Percentiles rank a stretch among this genome's conserved stretches.
These are phyloP conservation scores for Monascus ruber DNA, from an alignment of 2,329 filamentous ascomycete species.

Conservation along the genomic window DNA sequence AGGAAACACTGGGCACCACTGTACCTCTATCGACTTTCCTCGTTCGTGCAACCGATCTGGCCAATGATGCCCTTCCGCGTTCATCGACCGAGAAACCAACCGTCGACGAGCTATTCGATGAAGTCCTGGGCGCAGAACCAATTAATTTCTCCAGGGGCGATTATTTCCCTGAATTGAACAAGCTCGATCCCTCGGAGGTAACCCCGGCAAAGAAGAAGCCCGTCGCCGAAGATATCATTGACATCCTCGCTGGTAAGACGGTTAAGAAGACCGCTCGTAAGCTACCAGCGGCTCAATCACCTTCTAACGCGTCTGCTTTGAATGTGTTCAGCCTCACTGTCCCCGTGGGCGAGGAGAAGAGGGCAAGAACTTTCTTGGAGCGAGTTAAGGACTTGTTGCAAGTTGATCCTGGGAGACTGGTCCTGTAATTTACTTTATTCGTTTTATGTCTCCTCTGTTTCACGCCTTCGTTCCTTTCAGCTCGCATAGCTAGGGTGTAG, in stretches of 20 bases:
- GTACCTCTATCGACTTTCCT: constrained; percentile 82
- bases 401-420: constrained; percentile 63
- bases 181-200: constrained; percentile 26
- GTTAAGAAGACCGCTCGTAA: constrained; percentile 19
- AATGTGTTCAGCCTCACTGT: constrained; percentile 79
- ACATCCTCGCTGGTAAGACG: constrained; percentile 54
- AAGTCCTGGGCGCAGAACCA: constrained; percentile 56
- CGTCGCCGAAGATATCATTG: constrained; percentile 65
- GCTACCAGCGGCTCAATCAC: constrained; percentile 17
- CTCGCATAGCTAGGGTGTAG: too few species aligned
- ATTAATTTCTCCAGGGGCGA: constrained; percentile 42
- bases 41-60: constrained; percentile 68
- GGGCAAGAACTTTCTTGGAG: constrained; percentile 72
- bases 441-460: too few species aligned
- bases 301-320: constrained; percentile 40
- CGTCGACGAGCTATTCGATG: constrained; percentile 76
- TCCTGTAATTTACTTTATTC: constrained; percentile 33
- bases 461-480: too few species aligned
- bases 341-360: constrained; percentile 65
- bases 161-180: constrained; percentile 62
- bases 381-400: constrained; percentile 76
- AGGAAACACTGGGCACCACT: constrained; percentile 64
- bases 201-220: constrained; percentile 26
- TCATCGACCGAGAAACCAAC: constrained; percentile 54
- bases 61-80: constrained; percentile 73